Evolutionary conservation across 139 green algal species (phyloP).

Genomic region (Chlamydomonas sp.): DNA sequence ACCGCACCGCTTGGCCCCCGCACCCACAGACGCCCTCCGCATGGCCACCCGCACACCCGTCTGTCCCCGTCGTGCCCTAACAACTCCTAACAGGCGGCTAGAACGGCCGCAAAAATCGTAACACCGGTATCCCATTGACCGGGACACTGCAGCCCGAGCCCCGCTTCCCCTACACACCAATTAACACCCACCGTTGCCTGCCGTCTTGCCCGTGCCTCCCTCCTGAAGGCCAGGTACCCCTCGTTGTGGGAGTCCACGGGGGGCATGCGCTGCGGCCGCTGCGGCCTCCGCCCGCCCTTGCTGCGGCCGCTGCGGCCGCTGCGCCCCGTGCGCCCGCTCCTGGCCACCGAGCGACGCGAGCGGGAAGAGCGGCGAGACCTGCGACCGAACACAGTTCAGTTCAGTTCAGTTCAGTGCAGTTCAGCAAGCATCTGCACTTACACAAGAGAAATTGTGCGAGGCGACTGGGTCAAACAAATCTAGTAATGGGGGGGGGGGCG

Average conservation of each 20-base stretch:
- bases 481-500: too few species aligned
- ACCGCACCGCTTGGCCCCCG: too few species aligned
- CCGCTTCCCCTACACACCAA: too few species aligned
- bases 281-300: neutral
- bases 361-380: neutral
- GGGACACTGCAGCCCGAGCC: neutral
- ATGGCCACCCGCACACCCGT: too few species aligned
- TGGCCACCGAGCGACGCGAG: neutral
- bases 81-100: too few species aligned
- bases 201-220: neutral
- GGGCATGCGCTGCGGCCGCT: neutral
- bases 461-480: too few species aligned
- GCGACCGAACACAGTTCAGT: neutral
- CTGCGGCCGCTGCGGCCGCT: neutral
- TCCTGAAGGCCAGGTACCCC: constrained; percentile 26
- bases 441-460: too few species aligned
- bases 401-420: neutral
- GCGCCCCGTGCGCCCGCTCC: neutral
- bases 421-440: neutral
- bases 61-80: too few species aligned
- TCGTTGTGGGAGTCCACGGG: constrained; percentile 50
- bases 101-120: too few species aligned
- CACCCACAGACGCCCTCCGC: too few species aligned
- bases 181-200: neutral
- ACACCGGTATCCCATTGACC: too few species aligned